phyloP scores from a whole-genome alignment of 1,284 basidiomycete species.

The Acaromyces ingoldii region DNA sequence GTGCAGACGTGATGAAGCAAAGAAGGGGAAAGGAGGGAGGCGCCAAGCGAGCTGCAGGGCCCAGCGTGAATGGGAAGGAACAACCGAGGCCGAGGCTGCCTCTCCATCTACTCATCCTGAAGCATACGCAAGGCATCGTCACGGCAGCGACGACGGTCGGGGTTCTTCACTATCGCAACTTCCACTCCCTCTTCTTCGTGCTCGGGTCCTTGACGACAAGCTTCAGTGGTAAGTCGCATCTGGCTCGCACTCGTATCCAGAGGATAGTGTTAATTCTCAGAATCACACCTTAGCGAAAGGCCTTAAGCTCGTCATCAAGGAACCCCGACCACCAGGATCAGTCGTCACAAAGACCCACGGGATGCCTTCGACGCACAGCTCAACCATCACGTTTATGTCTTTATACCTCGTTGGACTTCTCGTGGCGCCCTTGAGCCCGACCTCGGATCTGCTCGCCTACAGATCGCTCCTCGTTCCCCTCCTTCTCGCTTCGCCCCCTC shows the following conservation, averaged over 20 bases:
- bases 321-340: constrained; percentile 12
- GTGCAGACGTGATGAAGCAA: too few relatives aligned
- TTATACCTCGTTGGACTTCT: constrained; percentile 7
- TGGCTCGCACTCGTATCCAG: too few relatives aligned
- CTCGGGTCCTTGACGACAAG: constrained; percentile 6
- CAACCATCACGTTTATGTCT: constrained; percentile 13
- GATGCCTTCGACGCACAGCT: constrained; percentile 16
- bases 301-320: constrained; percentile 15
- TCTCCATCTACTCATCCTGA: not conserved
- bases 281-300: constrained; percentile 12
- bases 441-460: not conserved
- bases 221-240: constrained; percentile 7
- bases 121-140: constrained; percentile 12
- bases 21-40: too few relatives aligned
- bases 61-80: too few relatives aligned
- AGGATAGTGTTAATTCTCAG: too few relatives aligned
- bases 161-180: constrained; percentile 5
- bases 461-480: not conserved
- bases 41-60: too few relatives aligned
- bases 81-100: too few relatives aligned
- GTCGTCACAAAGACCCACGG: constrained; percentile 13
- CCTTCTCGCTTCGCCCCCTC: constrained; percentile 1
- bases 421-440: not conserved
- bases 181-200: constrained; percentile 4
- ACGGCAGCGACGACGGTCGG: constrained; percentile 11